These are phyloP conservation scores for Closterium sp. DNA, from an alignment of 139 green algal species.

Conservation along the genomic window DNA sequence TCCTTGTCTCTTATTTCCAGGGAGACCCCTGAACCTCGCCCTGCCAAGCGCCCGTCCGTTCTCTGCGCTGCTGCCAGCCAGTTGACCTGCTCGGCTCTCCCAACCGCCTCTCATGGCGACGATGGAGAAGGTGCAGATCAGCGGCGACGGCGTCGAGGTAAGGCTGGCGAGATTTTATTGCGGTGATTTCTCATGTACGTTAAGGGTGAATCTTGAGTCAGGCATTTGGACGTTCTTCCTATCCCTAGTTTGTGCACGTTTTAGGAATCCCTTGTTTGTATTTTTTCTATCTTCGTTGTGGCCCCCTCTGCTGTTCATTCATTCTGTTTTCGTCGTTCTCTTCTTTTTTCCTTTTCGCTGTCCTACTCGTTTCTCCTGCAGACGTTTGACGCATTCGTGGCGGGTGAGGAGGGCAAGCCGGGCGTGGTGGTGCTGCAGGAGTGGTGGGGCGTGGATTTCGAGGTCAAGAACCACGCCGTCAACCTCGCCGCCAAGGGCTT, in stretches of 20 bases:
- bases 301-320: no score
- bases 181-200: no score
- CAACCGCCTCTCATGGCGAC: not conserved
- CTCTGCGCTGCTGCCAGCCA: not conserved
- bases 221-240: slow-evolving; percentile 8
- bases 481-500: slow-evolving; percentile 29
- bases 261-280: slow-evolving; percentile 6
- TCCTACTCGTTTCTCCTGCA: slow-evolving; percentile 6
- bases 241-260: not conserved
- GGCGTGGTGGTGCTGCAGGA: slow-evolving; percentile 55
- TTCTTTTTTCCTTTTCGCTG: not conserved
- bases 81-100: not conserved
- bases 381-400: slow-evolving; percentile 41
- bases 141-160: slow-evolving; percentile 28
- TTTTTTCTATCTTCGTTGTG: no score
- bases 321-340: no score
- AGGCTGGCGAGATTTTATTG: not conserved
- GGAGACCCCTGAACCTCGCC: not conserved
- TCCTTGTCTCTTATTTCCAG: not conserved
- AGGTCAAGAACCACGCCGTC: slow-evolving; percentile 49
- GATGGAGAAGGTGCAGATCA: slow-evolving; percentile 48
- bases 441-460: slow-evolving; percentile 59
- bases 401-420: not conserved
- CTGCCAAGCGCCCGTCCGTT: no score
- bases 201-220: slow-evolving; percentile 1